These are phyloP conservation scores for Tricholomella constricta DNA, from an alignment of 768 basidiomycete species.

Conservation along the genomic window DNA sequence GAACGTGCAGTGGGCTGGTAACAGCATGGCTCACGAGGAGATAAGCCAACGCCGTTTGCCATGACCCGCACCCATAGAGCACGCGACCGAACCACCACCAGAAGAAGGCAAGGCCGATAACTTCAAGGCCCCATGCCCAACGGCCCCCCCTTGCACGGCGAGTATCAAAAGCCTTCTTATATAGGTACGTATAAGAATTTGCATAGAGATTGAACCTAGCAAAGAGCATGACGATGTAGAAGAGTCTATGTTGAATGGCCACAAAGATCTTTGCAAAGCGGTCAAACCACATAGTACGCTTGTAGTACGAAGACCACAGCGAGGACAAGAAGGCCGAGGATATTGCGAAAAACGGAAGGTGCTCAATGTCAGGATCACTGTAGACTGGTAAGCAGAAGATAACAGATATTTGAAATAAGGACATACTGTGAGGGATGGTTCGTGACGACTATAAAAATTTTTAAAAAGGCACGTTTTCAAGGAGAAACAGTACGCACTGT, in stretches of 20 bases:
- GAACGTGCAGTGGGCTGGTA: slow-evolving; percentile 91
- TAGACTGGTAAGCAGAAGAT: slow-evolving; percentile 13
- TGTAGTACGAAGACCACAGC: slow-evolving; percentile 94
- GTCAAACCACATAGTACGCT: slow-evolving; percentile 82
- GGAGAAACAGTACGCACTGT: slow-evolving; percentile 13
- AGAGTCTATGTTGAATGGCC: slow-evolving; percentile 85
- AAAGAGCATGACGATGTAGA: slow-evolving; percentile 88
- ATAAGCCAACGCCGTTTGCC: slow-evolving; percentile 71
- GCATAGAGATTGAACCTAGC: slow-evolving; percentile 95
- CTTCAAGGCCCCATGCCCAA: slow-evolving; percentile 80
- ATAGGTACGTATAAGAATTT: slow-evolving; percentile 79
- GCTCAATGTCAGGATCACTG: slow-evolving; percentile 84
- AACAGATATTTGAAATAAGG: neutral
- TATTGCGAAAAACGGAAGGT: slow-evolving; percentile 94
- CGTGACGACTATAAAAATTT: slow-evolving; percentile 71
- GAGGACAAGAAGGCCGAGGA: slow-evolving; percentile 83
- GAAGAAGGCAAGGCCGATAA: slow-evolving; percentile 76
- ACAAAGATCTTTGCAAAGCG: slow-evolving; percentile 64
- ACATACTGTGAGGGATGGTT: slow-evolving; percentile 94
- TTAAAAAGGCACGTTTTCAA: slow-evolving; percentile 10
- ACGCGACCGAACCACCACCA: slow-evolving; percentile 85
- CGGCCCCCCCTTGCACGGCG: slow-evolving; percentile 65
- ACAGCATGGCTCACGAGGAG: slow-evolving; percentile 82
- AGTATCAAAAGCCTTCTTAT: slow-evolving; percentile 64
- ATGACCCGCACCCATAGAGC: slow-evolving; percentile 69